Evolutionary conservation across 345 rosid species (phyloP), one percentile per base, ranked within the genome.

Genomic region (Brassica rapa): DNA sequence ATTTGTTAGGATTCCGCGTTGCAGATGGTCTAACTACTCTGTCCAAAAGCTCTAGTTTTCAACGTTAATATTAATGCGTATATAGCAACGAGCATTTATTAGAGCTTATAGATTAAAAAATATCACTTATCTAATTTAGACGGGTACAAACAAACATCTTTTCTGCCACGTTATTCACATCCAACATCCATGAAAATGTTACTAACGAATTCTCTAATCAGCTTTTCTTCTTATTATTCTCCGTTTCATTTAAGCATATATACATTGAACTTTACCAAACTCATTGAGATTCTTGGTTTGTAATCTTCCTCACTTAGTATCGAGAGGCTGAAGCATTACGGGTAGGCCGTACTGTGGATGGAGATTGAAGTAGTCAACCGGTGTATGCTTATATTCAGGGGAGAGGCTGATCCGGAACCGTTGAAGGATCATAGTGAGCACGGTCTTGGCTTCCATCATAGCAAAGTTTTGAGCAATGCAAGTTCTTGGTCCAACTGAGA

Each of bases 381-480:
- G 68, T 11, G 68, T 7, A 6, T 64, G 68, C 68, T 64, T 64
- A 64, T 64, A 64, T 35, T 64, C 68, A 16, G n/a, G 3, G 25
- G 49, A 64, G 68, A 64, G 68, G 68, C 68, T 64, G 33, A 64
- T 3, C 49, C 49, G 7, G 25, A 33, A 64, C 68, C 68, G 68
- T 33, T 64, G 68, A 64, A 64, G 15, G 68, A 64, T 64, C 68
- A 33, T 64, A 33, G 68, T 64, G 68, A 64, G 68, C 25, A 33
- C 68, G 8, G 68, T 33, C 68, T 64, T 64, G 49, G 14, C 25
- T 33, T 64, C 49, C n/a, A 33, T 64, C 49, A 64, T 64, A 6
- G 49, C 68, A 64, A 64, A 64, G 7, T 64, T 64, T 64, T 64
- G 68, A 27, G 49, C 68, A 64, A 64, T 64, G 68, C 68, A 64